Conservation (phyloP, 495 filamentous ascomycete species). For the Aspergillus bridgeri region DNA sequence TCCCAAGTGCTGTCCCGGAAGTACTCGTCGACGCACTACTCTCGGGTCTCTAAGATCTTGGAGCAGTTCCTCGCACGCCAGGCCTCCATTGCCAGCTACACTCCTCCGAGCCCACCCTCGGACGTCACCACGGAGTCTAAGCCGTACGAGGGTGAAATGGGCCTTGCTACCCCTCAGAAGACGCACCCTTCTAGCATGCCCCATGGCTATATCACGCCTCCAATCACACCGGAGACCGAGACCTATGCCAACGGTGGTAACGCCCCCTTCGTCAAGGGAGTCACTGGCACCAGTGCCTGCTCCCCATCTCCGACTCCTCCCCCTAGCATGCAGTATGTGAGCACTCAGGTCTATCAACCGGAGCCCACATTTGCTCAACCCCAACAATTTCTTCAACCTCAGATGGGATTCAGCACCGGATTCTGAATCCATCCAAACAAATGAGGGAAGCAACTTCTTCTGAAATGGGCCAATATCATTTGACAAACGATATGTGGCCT, state of each 20-base stretch:
- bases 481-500: not conserved
- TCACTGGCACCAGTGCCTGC: conserved; percentile 27
- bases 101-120: conserved; percentile 68
- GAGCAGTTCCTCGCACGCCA: conserved; percentile 85
- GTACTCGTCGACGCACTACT: conserved; percentile 77
- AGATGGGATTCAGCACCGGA: conserved; percentile 36
- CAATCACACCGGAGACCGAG: conserved; percentile 88
- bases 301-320: conserved; percentile 40
- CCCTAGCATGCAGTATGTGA: conserved; percentile 39
- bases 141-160: conserved; percentile 46
- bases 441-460: not conserved
- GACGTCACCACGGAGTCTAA: conserved; percentile 57
- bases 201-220: conserved; percentile 87
- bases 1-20: conserved; percentile 84
- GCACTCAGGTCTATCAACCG: conserved; percentile 37
- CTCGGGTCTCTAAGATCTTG: conserved; percentile 74
- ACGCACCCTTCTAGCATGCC: conserved; percentile 58
- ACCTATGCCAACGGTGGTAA: conserved; percentile 45
- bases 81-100: conserved; percentile 65
- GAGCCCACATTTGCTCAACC: conserved; percentile 35
- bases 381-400: conserved; percentile 36
- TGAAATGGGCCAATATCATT: not conserved
- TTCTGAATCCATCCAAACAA: conserved; percentile 23
- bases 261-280: conserved; percentile 25
- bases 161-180: conserved; percentile 84